Base-by-base conservation (phyloP, 108 stramenopile species). In the Conticribra guillardii region DNA sequence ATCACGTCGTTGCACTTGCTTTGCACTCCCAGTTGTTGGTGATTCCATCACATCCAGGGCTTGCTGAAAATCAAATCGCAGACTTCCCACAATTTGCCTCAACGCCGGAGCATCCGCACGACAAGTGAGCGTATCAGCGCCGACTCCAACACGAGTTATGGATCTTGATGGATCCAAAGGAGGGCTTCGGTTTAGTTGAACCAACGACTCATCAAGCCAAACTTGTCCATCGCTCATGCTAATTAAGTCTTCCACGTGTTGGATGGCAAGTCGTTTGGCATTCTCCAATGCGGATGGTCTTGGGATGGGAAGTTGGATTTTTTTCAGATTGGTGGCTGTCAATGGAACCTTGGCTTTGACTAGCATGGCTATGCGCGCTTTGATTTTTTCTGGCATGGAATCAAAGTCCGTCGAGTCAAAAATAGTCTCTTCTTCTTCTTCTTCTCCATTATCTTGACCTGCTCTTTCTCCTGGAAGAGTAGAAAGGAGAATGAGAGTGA, bases 181-280 rank as follows among this genome's bases (percentile, higher is more conserved):
- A 14, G 95, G 95, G 24, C 71, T 67, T 56, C 87, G 86, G 51
- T 89, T 91, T 2, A 26, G 28, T 19, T 70, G 64, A 46, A 69
- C 55, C 60, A 89, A 58, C 3, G 44, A 22, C 16, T 87, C 85
- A 52, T 91, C 88, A 11, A 94, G 62, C 88, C 89, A 94, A 3
- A 91, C 80, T 69, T 96, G 95, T 22, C 95, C 95, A 67, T 96
- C 95, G 18, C 89, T 89, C 95, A 96, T 96, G 52, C 89, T 90
- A 41, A 96, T 96, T 54, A 96, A 64, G 58, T 96, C 95, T 67
- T 96, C 95, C 5, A 92, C 82, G 61, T 93, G 92, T 61, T 93
- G 90, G 19, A 91, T 63, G n/a, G 76, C 89, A 9, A 93, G 54
- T n/a, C 86, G 81, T 47, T 89, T 80, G 50, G 59, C 62, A 37